Evolutionary conservation across 371 early-diverging fungal species (phyloP), one percentile per base, ranked within the genome.

Genomic region (Actinomucor elegans): DNA sequence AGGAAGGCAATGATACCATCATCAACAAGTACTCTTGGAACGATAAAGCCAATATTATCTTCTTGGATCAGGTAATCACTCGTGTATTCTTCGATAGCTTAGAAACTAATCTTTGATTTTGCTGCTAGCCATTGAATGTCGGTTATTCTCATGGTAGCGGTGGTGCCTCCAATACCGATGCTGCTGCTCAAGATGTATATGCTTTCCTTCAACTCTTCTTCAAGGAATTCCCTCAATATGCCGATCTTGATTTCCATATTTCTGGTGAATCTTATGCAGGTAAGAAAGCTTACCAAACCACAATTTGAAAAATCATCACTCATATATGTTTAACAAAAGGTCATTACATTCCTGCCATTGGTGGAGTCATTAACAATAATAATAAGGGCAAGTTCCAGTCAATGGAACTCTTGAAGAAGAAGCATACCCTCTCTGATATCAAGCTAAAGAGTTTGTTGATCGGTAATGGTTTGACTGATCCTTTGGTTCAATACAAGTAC

Each of bases 381-480:
- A 93, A 93, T 65, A 73, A 85, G 64, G 52, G 73, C 52, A 20
- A 66, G 40, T 69, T 62, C 54, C 45, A 62, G 17, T 51, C 67
- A n/a, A 17, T 73, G 27, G 61, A 66, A 20, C 59, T 80, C 17
- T 51, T 60, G 8, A 54, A 57, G 12, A 64, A 75, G 20, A 64
- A 71, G 9, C 49, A 69, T 5, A 69, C 76, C 23, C 64, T 85
- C 50, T 68, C 77, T 23, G 66, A 75, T 31, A 80, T 94, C 69
- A 87, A 89, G 60, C 75, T 94, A 44, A 85, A 81, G 49, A 84
- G 87, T 38, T 68, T 97, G 48, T 69, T 90, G 52, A 89, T 96
- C 38, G 97, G 97, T 31, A 97, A 97, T 60, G 98, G 96, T 8
- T 69, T 96, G 61, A 91, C 91, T 3, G 94, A 96, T 57, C 93